Evolutionary conservation across 2,329 filamentous ascomycete species (phyloP).

Genomic region (Pseudogymnoascus sp.): DNA sequence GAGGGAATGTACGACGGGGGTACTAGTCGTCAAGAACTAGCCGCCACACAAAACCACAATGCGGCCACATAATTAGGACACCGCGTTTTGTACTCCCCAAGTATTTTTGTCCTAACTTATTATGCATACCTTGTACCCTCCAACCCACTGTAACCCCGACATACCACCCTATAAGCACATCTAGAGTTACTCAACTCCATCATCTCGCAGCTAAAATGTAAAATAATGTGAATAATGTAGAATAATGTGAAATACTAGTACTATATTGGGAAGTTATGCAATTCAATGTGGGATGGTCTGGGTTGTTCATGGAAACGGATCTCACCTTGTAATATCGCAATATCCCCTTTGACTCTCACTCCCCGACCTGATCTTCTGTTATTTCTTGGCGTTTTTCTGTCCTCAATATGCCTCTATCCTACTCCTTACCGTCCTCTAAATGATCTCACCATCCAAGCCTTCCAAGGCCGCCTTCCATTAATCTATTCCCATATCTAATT

Average conservation of each 20-base stretch:
- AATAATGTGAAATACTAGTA: neutral
- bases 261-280: neutral
- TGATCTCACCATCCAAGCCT: neutral
- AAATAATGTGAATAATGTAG: no score
- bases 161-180: neutral
- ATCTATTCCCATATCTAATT: neutral
- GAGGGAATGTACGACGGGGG: neutral
- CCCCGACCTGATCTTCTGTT: neutral
- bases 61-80: neutral
- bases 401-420: neutral
- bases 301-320: neutral
- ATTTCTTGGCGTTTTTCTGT: neutral
- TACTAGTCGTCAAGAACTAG: neutral
- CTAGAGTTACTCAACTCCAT: neutral
- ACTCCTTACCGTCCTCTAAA: neutral
- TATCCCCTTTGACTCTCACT: neutral
- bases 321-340: neutral
- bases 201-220: no score
- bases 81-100: neutral
- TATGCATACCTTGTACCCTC: neutral
- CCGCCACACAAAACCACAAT: neutral
- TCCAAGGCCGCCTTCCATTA: neutral
- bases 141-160: neutral
- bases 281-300: neutral
- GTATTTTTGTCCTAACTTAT: neutral